Conservation (phyloP, 305 asterid genomes). For the Solanum chacoense region DNA sequence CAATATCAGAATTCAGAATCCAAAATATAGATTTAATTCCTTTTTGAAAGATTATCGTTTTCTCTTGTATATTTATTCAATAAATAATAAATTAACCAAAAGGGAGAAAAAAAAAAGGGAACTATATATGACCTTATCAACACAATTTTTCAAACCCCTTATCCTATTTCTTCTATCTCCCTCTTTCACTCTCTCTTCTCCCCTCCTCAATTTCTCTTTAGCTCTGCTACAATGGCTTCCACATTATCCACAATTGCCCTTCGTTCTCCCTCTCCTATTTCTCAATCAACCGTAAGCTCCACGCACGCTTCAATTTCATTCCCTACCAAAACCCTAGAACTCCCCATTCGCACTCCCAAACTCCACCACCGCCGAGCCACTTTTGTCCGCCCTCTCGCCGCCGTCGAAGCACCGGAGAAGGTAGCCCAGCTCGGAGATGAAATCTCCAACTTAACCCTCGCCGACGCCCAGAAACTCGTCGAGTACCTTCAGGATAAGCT, state of each 20-base stretch:
- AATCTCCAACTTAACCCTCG: conserved; percentile 60
- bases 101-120: neutral
- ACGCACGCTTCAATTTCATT: conserved; percentile 11
- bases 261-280: neutral
- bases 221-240: neutral
- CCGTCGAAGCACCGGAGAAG: conserved; percentile 75
- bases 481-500: conserved; percentile 92
- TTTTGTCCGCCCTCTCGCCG: conserved; percentile 47
- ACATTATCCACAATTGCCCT: conserved; percentile 1
- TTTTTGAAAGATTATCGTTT: neutral
- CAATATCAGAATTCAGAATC: neutral
- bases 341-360: conserved; percentile 21
- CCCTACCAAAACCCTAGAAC: conserved; percentile 28
- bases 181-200: neutral
- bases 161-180: neutral
- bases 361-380: conserved; percentile 21
- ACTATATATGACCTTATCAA: conserved; percentile 10
- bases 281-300: neutral
- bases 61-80: neutral
- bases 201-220: neutral
- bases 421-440: conserved; percentile 74
- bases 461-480: conserved; percentile 89
- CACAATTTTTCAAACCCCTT: neutral
- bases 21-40: neutral
- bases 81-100: neutral